phyloP scores from a whole-genome alignment of 352 stramenopile genomes.

The Globisporangium nodosum region DNA sequence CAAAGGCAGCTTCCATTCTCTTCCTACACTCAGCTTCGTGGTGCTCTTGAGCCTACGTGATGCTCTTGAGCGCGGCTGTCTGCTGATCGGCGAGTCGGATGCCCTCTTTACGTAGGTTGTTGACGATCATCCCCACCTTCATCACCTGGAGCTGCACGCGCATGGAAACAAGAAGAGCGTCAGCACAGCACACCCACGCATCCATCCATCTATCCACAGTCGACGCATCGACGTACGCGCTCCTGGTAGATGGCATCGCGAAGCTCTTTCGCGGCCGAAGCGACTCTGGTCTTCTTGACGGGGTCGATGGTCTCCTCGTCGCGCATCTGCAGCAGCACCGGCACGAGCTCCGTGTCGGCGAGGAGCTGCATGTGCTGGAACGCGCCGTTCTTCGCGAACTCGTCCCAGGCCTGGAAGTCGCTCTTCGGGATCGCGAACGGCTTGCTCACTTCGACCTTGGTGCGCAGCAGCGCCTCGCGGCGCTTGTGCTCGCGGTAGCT shows the following conservation, averaged over 20 bases:
- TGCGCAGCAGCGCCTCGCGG: slow-evolving; percentile 58
- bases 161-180: not conserved
- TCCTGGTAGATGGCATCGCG: slow-evolving; percentile 43
- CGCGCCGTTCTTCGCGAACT: slow-evolving; percentile 44
- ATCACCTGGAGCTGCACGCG: slow-evolving; percentile 54
- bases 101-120: slow-evolving; percentile 63
- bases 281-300: slow-evolving; percentile 27
- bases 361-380: slow-evolving; percentile 38
- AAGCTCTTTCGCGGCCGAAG: slow-evolving; percentile 30
- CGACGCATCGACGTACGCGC: slow-evolving; percentile 20
- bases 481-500: slow-evolving; percentile 78
- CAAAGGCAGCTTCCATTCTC: not conserved
- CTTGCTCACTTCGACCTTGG: slow-evolving; percentile 70
- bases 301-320: slow-evolving; percentile 45
- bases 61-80: slow-evolving; percentile 59
- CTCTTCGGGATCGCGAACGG: slow-evolving; percentile 33
- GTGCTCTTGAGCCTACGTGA: slow-evolving; percentile 18
- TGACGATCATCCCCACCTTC: slow-evolving; percentile 51
- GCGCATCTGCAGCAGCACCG: slow-evolving; percentile 40
- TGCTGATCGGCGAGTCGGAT: slow-evolving; percentile 69
- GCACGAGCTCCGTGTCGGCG: slow-evolving; percentile 29
- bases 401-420: slow-evolving; percentile 44
- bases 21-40: not conserved
- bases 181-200: not conserved
- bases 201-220: not conserved